Evolutionary conservation across 805 yeast species (phyloP), one percentile per base, ranked within the genome.

Genomic region (Yueomyces sinensis): DNA sequence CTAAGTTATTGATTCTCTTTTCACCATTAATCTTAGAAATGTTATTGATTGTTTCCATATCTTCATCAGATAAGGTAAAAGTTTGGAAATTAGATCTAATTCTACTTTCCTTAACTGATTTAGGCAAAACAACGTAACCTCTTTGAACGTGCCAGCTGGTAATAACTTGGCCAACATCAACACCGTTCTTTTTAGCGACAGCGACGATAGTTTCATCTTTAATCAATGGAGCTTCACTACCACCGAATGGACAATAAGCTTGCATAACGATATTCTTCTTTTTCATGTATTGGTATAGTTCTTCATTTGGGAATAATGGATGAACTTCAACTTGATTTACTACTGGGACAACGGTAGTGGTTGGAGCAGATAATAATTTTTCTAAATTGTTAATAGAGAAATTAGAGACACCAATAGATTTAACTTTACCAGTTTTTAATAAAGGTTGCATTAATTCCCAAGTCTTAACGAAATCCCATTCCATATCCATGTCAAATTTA

Each of bases 231-330:
- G 76, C 67, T 37, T 65, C 69, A 5, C 61, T 56, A 22, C 78
- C 67, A 7, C 86, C 89, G 44, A 82, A 63, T 18, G 94, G 91
- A 22, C 83, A 75, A 59, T 81, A 83, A 9, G 93, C 93, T 53
- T 78, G 78, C 36, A 78, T 54, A 24, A 63, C 52, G 39, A 78
- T 75, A 40, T 65, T 71, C 41, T 79, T 62, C 24, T 56, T 50
- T 36, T 63, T 58, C 54, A 74, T 65, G 56, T 50, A 77, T 25
- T 69, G 65, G 30, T 68, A 47, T 43, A 82, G 61, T 42, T 74
- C 74, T 7, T 55, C 60, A 54, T 81, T 87, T 31, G 82, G 82
- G 38, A 78, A 63, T 41, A 67, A 66, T 32, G 87, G 84, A 56
- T 82, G 93, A 27, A 74, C 58, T 61, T 83, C 94, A 39, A 81